These are phyloP conservation scores for Lecanosticta acicola DNA, from an alignment of 2,329 filamentous ascomycete species.

Conservation along the genomic window DNA sequence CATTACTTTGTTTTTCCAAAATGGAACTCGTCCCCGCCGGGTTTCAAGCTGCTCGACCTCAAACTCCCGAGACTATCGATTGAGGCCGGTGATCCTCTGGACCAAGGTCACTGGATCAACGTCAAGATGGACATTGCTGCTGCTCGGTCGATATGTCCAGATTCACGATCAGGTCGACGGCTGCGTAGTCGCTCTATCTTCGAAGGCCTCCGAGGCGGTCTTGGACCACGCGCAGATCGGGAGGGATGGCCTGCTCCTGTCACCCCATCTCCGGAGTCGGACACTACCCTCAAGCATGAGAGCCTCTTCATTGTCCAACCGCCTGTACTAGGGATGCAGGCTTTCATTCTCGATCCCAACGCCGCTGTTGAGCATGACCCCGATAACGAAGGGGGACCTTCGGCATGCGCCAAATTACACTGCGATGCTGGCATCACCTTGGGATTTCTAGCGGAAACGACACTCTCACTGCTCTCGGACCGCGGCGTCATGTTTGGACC, in stretches of 20 bases:
- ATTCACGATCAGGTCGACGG: conserved; percentile 1
- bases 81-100: conserved; percentile 16
- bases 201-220: conserved; percentile 20
- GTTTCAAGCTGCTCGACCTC: conserved; percentile 23
- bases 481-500: background rate
- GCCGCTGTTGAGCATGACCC: background rate
- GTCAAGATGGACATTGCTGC: conserved; percentile 19
- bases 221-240: conserved; percentile 7
- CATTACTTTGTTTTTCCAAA: conserved; percentile 22
- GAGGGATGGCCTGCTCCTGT: conserved; percentile 14
- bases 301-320: conserved; percentile 24
- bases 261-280: no score
- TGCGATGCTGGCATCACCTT: conserved; percentile 28
- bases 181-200: conserved; percentile 17
- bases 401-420: conserved; percentile 20
- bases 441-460: conserved; percentile 26
- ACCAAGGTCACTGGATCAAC: conserved; percentile 25
- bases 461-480: conserved; percentile 16
- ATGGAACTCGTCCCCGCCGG: conserved; percentile 15
- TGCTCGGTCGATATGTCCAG: conserved; percentile 16
- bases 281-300: conserved; percentile 6
- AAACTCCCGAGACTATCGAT: conserved; percentile 23
- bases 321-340: conserved; percentile 24
- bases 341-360: conserved; percentile 13
- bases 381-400: background rate